Evolutionary conservation across 106 monocot species (phyloP).

Genomic region (Dactylorhiza incarnata): DNA sequence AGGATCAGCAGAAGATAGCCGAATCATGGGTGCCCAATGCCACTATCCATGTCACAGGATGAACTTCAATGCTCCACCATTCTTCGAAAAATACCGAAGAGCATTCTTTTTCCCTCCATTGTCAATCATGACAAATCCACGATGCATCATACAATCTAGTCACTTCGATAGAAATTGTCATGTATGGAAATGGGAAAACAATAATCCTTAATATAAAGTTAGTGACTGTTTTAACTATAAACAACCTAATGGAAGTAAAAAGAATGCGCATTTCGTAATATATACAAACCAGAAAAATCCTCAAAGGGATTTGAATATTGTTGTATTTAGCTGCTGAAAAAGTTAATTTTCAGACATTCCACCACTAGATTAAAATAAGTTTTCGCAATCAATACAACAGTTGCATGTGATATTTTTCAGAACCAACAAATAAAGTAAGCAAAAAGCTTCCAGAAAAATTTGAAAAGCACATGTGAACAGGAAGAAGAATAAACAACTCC

Average conservation of each 20-base stretch:
- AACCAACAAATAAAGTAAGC: background rate
- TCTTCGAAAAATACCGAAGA: too few relatives aligned
- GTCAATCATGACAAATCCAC: too few relatives aligned
- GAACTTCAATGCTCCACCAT: too few relatives aligned
- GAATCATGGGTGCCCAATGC: too few relatives aligned
- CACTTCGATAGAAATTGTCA: too few relatives aligned
- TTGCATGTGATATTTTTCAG: background rate
- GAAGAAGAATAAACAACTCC: background rate
- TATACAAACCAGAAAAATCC: background rate
- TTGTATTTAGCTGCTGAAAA: background rate
- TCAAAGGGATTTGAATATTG: background rate
- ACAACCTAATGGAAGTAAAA: background rate
- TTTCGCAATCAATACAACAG: background rate
- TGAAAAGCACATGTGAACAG: background rate
- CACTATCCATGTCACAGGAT: too few relatives aligned
- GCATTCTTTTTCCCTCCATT: too few relatives aligned
- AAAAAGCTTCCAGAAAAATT: background rate
- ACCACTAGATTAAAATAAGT: background rate
- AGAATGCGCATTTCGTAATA: background rate
- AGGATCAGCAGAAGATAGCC: too few relatives aligned
- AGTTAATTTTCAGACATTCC: background rate
- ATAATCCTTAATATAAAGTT: too few relatives aligned
- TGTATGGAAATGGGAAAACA: too few relatives aligned
- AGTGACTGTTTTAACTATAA: background rate
- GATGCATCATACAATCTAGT: too few relatives aligned